These are phyloP conservation scores for Liquidambar formosana DNA, from an alignment of 164 flowering plant genomes.

Conservation along the genomic window DNA sequence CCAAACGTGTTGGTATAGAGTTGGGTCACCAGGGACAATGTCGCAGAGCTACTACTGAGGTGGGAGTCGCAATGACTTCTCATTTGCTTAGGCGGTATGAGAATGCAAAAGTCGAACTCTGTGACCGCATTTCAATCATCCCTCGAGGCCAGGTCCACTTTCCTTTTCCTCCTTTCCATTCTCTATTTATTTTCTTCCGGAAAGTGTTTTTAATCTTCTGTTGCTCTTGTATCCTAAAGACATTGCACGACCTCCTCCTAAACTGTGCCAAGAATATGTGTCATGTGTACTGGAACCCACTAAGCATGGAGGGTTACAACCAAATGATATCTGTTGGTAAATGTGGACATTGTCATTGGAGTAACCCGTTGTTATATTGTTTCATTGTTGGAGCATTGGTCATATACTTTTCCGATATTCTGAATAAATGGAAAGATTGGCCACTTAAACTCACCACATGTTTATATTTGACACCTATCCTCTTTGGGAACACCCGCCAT, in stretches of 20 bases:
- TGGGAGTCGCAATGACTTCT: constrained; percentile 87
- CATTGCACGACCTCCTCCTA: background rate
- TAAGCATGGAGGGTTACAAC: background rate
- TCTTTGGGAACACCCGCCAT: background rate
- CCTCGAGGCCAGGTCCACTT: constrained; percentile 85
- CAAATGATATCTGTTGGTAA: background rate
- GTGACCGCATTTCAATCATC: constrained; percentile 80
- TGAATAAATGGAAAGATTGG: background rate
- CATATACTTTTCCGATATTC: background rate
- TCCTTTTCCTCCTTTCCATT: constrained; percentile 9
- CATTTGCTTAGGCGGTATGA: constrained; percentile 76
- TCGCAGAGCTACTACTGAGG: constrained; percentile 87
- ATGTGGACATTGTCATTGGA: background rate
- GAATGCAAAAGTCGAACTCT: constrained; percentile 76
- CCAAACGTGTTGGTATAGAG: constrained; percentile 74
- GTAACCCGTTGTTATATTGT: background rate
- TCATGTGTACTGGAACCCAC: background rate
- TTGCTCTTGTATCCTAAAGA: background rate
- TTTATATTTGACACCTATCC: background rate
- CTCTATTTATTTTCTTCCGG: background rate
- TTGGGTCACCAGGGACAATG: constrained; percentile 91
- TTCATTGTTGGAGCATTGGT: background rate
- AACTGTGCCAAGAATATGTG: background rate
- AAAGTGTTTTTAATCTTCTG: background rate
- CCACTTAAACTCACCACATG: background rate